Conservation (phyloP, 805 yeast genomes). For the Monosporozyma siamensis region DNA sequence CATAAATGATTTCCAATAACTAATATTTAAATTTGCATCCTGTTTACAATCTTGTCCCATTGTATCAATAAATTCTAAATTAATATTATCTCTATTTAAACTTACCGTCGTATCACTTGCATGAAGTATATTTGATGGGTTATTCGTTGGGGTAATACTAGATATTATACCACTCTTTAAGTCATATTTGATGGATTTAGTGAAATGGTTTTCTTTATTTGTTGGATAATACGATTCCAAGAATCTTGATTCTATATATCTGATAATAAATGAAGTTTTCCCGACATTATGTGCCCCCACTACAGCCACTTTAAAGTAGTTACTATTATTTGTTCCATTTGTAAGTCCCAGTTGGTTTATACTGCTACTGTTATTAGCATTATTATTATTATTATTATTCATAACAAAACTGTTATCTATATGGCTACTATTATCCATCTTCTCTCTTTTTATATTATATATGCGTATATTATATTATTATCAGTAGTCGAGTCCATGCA, state of each 20-base stretch:
- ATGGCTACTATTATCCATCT: background rate
- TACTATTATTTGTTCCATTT: too few relatives aligned
- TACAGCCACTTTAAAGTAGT: conserved; percentile 64
- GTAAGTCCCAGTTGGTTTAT: too few relatives aligned
- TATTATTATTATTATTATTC: background rate
- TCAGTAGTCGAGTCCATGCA: too few relatives aligned
- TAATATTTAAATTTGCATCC: conserved; percentile 65
- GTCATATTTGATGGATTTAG: conserved; percentile 44
- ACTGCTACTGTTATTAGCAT: background rate
- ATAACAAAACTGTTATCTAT: background rate
- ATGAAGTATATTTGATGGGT: background rate
- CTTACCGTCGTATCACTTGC: background rate
- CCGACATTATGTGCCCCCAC: conserved; percentile 87
- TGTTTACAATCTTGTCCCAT: conserved; percentile 78
- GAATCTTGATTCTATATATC: conserved; percentile 81
- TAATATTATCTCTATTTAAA: background rate
- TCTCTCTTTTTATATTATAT: background rate
- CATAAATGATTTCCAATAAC: conserved; percentile 45
- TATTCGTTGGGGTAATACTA: background rate
- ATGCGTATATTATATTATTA: background rate
- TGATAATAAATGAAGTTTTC: conserved; percentile 73
- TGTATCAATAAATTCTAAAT: conserved; percentile 76
- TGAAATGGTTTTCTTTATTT: conserved; percentile 67
- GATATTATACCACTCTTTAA: conserved; percentile 42
- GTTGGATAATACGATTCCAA: conserved; percentile 88